Percentiles rank a stretch among this genome's conserved stretches.
These are phyloP conservation scores for Pseudocohnilembus persalinus DNA, from an alignment of 169 alveolate genomes.

Conservation along the genomic window DNA sequence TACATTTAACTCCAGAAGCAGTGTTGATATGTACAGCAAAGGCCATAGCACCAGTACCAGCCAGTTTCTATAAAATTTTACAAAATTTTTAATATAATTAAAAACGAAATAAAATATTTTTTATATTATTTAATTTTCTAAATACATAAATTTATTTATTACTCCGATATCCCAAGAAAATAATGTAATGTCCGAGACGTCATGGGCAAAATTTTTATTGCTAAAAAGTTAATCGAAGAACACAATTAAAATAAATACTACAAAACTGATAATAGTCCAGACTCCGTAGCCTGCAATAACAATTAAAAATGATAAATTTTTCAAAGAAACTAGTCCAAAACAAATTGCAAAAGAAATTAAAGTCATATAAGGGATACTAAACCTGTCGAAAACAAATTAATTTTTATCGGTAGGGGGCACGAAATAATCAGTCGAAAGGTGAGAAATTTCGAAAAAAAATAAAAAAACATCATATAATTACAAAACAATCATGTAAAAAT, in stretches of 20 bases:
- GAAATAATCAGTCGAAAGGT: background rate
- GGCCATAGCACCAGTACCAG: background rate
- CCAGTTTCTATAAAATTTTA: background rate
- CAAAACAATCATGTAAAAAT: too few relatives aligned
- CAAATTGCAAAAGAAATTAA: background rate
- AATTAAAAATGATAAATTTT: background rate
- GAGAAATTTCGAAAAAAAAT: background rate
- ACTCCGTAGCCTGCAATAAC: background rate
- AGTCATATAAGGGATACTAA: background rate
- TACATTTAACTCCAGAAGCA: background rate
- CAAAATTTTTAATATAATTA: too few relatives aligned
- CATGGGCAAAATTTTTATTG: background rate
- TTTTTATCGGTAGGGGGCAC: background rate
- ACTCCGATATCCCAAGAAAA: background rate
- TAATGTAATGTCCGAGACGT: background rate
- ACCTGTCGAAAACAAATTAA: background rate
- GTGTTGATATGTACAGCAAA: background rate
- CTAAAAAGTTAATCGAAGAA: background rate
- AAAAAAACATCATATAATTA: background rate
- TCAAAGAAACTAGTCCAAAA: background rate
- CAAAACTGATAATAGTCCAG: background rate
- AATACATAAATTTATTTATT: too few relatives aligned
- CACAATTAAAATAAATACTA: background rate
- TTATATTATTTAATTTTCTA: too few relatives aligned
- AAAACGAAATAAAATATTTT: too few relatives aligned